Percentiles rank a stretch among this genome's conserved stretches.
Conservation (phyloP, 2,329 filamentous ascomycete species). For the Immersiporthe knoxdaviesiana region DNA sequence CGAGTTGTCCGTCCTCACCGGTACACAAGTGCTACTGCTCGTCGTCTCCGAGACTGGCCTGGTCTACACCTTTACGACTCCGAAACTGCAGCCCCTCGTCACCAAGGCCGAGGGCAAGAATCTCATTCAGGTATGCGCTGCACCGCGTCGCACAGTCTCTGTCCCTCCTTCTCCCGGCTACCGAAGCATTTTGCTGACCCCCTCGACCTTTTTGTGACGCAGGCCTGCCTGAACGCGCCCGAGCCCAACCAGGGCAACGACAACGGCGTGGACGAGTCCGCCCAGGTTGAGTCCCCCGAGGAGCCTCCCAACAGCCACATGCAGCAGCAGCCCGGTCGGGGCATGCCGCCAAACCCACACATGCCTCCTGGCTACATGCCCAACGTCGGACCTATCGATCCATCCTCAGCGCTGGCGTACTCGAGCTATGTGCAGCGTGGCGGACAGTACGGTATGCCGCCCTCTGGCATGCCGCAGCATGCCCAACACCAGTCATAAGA, state of each 20-base stretch:
- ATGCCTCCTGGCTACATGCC: slow-evolving; percentile 68
- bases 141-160: slow-evolving; percentile 22
- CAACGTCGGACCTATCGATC: slow-evolving; percentile 66
- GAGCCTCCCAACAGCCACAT: slow-evolving; percentile 79
- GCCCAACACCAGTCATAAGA: slow-evolving; percentile 76
- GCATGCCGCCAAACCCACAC: slow-evolving; percentile 66
- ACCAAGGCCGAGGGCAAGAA: slow-evolving; percentile 99
- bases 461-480: slow-evolving; percentile 78
- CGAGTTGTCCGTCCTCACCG: slow-evolving; percentile 94
- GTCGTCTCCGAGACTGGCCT: slow-evolving; percentile 97
- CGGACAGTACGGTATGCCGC: slow-evolving; percentile 77
- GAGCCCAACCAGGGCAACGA: slow-evolving; percentile 83
- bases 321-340: slow-evolving; percentile 64
- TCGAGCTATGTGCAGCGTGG: slow-evolving; percentile 79
- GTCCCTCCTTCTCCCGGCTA: not conserved
- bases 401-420: slow-evolving; percentile 80
- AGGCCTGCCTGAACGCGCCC: slow-evolving; percentile 96
- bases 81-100: slow-evolving; percentile 95
- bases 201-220: slow-evolving; percentile 40
- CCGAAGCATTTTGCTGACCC: slow-evolving; percentile 20
- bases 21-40: slow-evolving; percentile 93
- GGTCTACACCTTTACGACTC: slow-evolving; percentile 97
- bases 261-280: slow-evolving; percentile 76
- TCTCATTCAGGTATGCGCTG: slow-evolving; percentile 82
- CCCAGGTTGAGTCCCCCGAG: slow-evolving; percentile 87